Evolutionary conservation across 257 asterid species (phyloP), one percentile per base, ranked within the genome.

Genomic region (Plantago elongata): DNA sequence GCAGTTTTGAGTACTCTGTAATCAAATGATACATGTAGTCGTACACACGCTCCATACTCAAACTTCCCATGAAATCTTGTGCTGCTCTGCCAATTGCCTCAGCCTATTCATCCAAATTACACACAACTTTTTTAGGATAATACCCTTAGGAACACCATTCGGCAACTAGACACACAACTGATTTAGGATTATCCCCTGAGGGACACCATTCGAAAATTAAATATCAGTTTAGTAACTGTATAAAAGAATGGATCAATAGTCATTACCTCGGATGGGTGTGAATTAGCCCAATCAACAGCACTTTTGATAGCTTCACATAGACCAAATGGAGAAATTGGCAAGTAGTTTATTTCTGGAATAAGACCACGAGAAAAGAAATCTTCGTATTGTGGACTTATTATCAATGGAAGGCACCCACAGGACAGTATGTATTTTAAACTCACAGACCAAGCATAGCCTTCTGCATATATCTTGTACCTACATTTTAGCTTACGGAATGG

Each of bases 391-490:
- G 81, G 89, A 52, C 78, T 30, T 42, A 86, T 77, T 38, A 86
- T 78, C 51, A 86, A 63, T 4, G 95, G 87, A 62, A 79, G 73
- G 16, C 78, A 76, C 42, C 95, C 95, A 60, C 95, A 86, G 17
- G 95, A 61, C 45, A 86, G 65, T 30, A 86, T 84, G 57, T 86
- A 86, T 63, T 86, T 86, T 78, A 86, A 69, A 80, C 95, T 86
- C 49, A 86, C 95, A 11, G 95, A 86, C 95, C 95, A 86, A 47
- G 95, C 95, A 65, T 81, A 86, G 22, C 92, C 95, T 75, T 86
- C 95, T 27, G 95, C 91, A 70, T 86, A 86, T 49, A 86, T 86
- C 83, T 86, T 86, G 81, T 81, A 86, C 72, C 90, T 85, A 66
- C 75, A 70, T 14, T 57, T 34, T 12, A 11, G 8, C 42, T 40